phyloP scores from a whole-genome alignment of 2,329 filamentous ascomycete genomes.

The Fusarium equiseti region DNA sequence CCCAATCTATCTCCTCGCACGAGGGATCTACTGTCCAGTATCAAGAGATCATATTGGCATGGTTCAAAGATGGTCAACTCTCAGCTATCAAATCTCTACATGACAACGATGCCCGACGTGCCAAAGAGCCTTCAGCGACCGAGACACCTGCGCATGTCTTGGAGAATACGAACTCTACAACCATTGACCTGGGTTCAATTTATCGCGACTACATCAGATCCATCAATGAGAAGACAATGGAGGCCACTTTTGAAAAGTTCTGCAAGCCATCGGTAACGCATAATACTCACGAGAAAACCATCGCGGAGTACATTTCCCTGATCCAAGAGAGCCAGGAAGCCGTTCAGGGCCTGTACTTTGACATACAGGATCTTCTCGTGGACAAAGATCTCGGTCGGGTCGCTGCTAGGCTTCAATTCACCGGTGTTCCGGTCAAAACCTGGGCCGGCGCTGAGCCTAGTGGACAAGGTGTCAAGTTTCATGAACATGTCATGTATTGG shows the following conservation, averaged over 20 bases:
- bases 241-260: background rate
- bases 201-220: constrained; percentile 24
- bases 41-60: constrained; percentile 18
- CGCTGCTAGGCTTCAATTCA: constrained; percentile 28
- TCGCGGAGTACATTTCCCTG: constrained; percentile 16
- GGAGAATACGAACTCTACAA: background rate
- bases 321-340: constrained; percentile 23
- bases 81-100: constrained; percentile 1
- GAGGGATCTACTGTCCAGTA: background rate
- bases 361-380: constrained; percentile 13
- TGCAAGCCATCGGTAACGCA: constrained; percentile 8
- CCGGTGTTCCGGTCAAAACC: background rate
- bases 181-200: background rate
- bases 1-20: rapidly evolving
- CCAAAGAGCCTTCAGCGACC: background rate
- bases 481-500: constrained; percentile 42
- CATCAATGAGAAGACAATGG: constrained; percentile 29
- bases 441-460: constrained; percentile 19
- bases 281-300: constrained; percentile 5
- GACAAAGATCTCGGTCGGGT: background rate
- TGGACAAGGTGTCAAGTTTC: constrained; percentile 17
- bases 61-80: constrained; percentile 18
- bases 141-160: background rate
- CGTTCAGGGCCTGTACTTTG: constrained; percentile 6
- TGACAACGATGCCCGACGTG: background rate